These are phyloP conservation scores for Aquanectria penicillioides DNA, from an alignment of 2,329 filamentous ascomycete species.

Conservation along the genomic window DNA sequence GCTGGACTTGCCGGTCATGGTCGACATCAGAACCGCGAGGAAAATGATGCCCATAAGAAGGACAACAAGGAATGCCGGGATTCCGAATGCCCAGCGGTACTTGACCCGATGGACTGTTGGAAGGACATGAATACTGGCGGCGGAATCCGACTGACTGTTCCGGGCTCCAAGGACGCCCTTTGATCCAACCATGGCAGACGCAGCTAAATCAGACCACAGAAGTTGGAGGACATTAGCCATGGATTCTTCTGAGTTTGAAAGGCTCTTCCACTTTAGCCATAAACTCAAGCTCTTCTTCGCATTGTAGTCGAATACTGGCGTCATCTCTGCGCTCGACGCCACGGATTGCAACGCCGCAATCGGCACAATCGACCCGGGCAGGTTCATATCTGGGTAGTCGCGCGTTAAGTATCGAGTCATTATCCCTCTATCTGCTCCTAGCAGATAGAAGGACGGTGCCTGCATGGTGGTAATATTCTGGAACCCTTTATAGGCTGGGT, in stretches of 20 bases:
- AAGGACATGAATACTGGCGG: constrained; percentile 14
- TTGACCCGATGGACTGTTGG: constrained; percentile 32
- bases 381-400: constrained; percentile 14
- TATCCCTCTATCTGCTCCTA: constrained; percentile 3
- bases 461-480: constrained; percentile 28
- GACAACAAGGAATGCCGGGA: constrained; percentile 30
- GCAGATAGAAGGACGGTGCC: constrained; percentile 25
- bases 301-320: constrained; percentile 15
- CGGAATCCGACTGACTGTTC: constrained; percentile 26
- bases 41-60: constrained; percentile 18
- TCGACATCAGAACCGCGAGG: constrained; percentile 11
- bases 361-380: constrained; percentile 28
- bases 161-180: constrained; percentile 31
- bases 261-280: constrained; percentile 29
- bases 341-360: constrained; percentile 21
- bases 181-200: constrained; percentile 34
- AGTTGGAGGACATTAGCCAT: constrained; percentile 23
- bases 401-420: neutral
- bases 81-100: constrained; percentile 32
- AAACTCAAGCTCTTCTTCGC: constrained; percentile 27
- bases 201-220: constrained; percentile 32
- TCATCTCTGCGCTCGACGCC: neutral
- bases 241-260: constrained; percentile 22
- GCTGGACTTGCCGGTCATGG: constrained; percentile 22
- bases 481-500: constrained; percentile 23